These are phyloP conservation scores for Apiospora aurea DNA, from an alignment of 2,329 filamentous ascomycete genomes.

Conservation along the genomic window DNA sequence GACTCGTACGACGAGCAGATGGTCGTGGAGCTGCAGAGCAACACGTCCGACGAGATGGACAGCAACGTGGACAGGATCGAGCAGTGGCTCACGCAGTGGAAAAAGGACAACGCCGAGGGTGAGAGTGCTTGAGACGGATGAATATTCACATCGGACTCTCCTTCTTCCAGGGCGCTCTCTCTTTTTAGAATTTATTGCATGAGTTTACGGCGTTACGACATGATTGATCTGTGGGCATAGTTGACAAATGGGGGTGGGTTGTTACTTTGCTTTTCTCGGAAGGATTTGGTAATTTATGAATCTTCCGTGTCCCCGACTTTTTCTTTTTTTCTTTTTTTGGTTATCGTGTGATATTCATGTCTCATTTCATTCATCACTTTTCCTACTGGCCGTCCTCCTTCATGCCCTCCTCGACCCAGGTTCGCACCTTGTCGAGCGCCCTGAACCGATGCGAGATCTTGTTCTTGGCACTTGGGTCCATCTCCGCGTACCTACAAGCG, in stretches of 20 bases:
- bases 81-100: constrained; percentile 85
- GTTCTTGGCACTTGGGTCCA: constrained; percentile 89
- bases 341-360: constrained; percentile 29
- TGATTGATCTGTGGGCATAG: neutral
- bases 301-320: neutral
- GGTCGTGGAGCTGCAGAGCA: constrained; percentile 87
- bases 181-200: constrained; percentile 9
- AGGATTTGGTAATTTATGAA: neutral
- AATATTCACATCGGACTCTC: too few relatives aligned
- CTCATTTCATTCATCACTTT: neutral
- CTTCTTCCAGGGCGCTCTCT: neutral
- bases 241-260: constrained; percentile 35
- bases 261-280: neutral
- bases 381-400: constrained; percentile 29
- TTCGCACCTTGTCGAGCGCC: constrained; percentile 85
- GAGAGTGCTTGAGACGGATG: neutral
- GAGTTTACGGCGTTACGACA: neutral
- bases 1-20: constrained; percentile 88
- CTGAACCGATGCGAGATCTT: constrained; percentile 88
- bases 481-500: constrained; percentile 78
- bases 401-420: constrained; percentile 69
- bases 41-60: constrained; percentile 85
- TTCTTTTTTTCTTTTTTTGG: too few relatives aligned
- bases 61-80: constrained; percentile 85
- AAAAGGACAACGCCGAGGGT: constrained; percentile 62